Evolutionary conservation across 345 rosid species (phyloP), one percentile per base, ranked within the genome.

Genomic region (Reutealis trisperma): DNA sequence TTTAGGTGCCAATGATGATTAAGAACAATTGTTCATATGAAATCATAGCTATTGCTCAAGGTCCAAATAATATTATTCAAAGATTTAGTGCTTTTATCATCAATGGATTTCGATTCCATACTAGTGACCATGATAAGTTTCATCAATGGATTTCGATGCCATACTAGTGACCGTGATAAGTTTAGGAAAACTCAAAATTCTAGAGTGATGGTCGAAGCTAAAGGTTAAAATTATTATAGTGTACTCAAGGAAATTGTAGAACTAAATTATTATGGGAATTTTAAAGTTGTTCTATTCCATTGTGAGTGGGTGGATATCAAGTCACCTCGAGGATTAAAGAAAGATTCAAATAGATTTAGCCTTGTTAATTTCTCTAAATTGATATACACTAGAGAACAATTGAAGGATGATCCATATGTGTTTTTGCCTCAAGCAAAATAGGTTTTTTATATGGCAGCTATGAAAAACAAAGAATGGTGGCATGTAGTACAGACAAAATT

Each of bases 291-390:
- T 13, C 14, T 75, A 22, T 65, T 54, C 37, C 2, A 1, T 6
- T 75, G 64, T 54, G 64, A 75, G 2, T 75, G 64, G 72, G 77
- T 34, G 13, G 57, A 73, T 42, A 21, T 60, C 1, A 58, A 22
- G 1, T 21, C 62, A 58, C 9, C 27, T 13, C n/a, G 62, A 0
- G 62, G 62, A 6, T 21, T 58, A 6, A 58, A 58, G n/a, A n/a
- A 58, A 5, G 27, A 58, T 58, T 21, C 27, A 58, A 21, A n/a
- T 58, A 30, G 62, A 9, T 58, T 5, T 5, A 58, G 1, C 1
- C 3, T 58, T 19, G 13, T 58, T 1, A 58, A 21, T n/a, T 58
- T 58, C 12, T 21, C 10, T 8, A 21, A n/a, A 6, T 3, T 58
- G 19, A 18, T 54, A 15, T 22, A 54, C n/a, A 16, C n/a, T 14